These are phyloP conservation scores for Penicillium olsonii DNA, from an alignment of 2,329 filamentous ascomycete genomes.

Conservation along the genomic window DNA sequence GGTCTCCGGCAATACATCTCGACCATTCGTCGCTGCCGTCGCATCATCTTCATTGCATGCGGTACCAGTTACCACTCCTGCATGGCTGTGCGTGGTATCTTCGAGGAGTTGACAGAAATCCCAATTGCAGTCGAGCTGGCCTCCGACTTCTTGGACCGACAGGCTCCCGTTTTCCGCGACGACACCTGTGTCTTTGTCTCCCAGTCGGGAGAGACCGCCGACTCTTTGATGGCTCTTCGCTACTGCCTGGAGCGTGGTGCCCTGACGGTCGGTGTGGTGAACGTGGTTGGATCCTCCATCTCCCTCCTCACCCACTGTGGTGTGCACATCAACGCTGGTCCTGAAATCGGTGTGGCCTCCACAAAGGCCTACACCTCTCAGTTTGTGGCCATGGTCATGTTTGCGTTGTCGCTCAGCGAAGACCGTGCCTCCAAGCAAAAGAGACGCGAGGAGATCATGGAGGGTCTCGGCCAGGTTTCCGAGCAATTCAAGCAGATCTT, in stretches of 20 bases:
- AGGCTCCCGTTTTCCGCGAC: conserved; percentile 98
- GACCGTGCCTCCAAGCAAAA: conserved; percentile 93
- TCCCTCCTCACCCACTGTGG: conserved; percentile 98
- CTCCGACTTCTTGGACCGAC: conserved; percentile 95
- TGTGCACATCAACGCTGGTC: conserved; percentile 99
- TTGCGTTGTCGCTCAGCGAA: conserved; percentile 92
- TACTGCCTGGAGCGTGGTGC: conserved; percentile 98
- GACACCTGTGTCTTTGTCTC: conserved; percentile 99
- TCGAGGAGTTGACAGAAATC: conserved; percentile 97
- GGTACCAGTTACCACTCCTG: conserved; percentile 98
- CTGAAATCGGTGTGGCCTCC: conserved; percentile 97
- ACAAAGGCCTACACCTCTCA: conserved; percentile 99
- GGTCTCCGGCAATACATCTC: conserved; percentile 94
- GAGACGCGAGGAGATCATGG: conserved; percentile 93
- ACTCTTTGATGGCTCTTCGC: conserved; percentile 93
- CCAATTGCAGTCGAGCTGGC: conserved; percentile 96
- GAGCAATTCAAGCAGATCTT: conserved; percentile 90
- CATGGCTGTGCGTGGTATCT: conserved; percentile 97
- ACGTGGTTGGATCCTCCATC: conserved; percentile 97
- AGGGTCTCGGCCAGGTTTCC: conserved; percentile 83
- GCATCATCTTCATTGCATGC: conserved; percentile 98
- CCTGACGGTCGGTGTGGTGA: conserved; percentile 96
- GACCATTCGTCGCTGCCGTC: conserved; percentile 92
- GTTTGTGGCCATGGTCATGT: conserved; percentile 99
- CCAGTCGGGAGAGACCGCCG: conserved; percentile 96